A percentile compares a stretch with the other conserved stretches of the same genome.
These are phyloP conservation scores for Waitea zeae DNA, from an alignment of 1,284 basidiomycete genomes.

Conservation along the genomic window DNA sequence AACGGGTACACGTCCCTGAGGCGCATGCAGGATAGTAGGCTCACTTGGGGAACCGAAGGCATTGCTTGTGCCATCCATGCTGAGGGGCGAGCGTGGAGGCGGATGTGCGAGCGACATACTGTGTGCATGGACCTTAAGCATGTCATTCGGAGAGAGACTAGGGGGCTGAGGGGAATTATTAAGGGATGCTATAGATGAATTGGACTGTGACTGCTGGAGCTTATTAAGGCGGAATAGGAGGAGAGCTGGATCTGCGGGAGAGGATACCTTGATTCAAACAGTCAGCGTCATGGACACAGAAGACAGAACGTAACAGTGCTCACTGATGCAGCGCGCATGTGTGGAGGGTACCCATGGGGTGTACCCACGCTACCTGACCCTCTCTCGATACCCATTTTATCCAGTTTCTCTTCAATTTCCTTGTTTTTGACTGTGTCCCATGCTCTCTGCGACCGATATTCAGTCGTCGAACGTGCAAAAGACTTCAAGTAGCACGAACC, in stretches of 20 bases:
- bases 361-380: conserved; percentile 25
- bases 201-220: conserved; percentile 52
- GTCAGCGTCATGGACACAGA: neutral
- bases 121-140: conserved; percentile 52
- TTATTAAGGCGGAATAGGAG: conserved; percentile 69
- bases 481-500: conserved; percentile 21
- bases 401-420: conserved; percentile 62
- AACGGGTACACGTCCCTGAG: conserved; percentile 41
- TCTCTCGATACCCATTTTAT: conserved; percentile 58
- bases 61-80: conserved; percentile 27
- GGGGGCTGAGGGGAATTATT: conserved; percentile 32
- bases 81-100: conserved; percentile 20
- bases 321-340: conserved; percentile 65
- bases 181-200: conserved; percentile 46
- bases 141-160: conserved; percentile 19
- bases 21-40: conserved; percentile 38
- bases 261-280: conserved; percentile 47
- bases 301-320: conserved; percentile 16
- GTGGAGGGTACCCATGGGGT: conserved; percentile 48
- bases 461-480: conserved; percentile 3
- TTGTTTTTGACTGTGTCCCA: conserved; percentile 57
- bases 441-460: conserved; percentile 24
- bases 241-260: conserved; percentile 65
- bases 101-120: conserved; percentile 45
- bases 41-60: conserved; percentile 40